phyloP scores from a whole-genome alignment of 1,139 yeast genomes.

The Yamadazyma jaroonii region DNA sequence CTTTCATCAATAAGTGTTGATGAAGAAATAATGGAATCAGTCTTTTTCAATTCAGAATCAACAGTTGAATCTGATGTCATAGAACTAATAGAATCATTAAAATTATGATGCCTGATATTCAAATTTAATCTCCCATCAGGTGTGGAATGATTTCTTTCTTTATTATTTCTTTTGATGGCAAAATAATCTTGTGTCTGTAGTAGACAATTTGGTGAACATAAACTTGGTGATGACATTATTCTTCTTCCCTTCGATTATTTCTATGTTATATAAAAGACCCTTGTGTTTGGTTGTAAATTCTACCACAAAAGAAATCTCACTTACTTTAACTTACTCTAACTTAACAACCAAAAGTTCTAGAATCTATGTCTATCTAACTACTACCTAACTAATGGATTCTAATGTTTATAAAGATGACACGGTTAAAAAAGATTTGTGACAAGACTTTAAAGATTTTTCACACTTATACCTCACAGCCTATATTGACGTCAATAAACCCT shows the following conservation, averaged over 20 bases:
- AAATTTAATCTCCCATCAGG: not conserved
- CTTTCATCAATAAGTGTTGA: constrained; percentile 26
- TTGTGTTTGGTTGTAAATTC: not conserved
- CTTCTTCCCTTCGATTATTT: not conserved
- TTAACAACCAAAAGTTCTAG: not conserved
- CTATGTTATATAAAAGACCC: not conserved
- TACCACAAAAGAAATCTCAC: not conserved
- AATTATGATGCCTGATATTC: not conserved
- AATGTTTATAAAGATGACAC: too few relatives aligned
- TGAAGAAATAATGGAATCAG: constrained; percentile 18
- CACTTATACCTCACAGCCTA: too few relatives aligned
- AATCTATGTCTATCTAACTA: too few relatives aligned
- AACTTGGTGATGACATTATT: constrained; percentile 14
- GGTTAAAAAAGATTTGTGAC: too few relatives aligned
- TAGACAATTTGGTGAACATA: constrained; percentile 17
- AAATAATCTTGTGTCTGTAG: constrained; percentile 5
- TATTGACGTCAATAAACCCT: too few relatives aligned
- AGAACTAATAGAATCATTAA: constrained; percentile 19
- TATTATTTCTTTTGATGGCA: not conserved
- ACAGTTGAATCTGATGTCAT: constrained; percentile 20
- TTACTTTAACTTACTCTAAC: not conserved
- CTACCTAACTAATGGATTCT: too few relatives aligned
- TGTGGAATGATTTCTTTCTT: too few relatives aligned
- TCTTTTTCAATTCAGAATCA: constrained; percentile 14
- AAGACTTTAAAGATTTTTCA: too few relatives aligned